These are phyloP conservation scores for Suhomyces emberorum DNA, from an alignment of 805 yeast genomes.

Conservation along the genomic window DNA sequence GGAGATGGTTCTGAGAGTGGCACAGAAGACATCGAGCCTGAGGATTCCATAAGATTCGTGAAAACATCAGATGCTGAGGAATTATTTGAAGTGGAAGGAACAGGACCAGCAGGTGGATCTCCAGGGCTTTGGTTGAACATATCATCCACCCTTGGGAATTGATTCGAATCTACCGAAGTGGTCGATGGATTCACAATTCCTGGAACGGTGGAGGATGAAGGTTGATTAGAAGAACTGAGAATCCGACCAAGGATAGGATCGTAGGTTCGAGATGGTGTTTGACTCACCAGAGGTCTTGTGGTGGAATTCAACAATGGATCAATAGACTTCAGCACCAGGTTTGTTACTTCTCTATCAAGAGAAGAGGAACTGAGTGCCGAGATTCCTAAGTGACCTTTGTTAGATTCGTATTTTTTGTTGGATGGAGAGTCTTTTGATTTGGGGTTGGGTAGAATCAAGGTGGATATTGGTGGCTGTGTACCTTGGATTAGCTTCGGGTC, in stretches of 20 bases:
- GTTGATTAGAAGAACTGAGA: too few species aligned
- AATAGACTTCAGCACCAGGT: too few species aligned
- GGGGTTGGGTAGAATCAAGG: too few species aligned
- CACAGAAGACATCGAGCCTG: slow-evolving; percentile 3
- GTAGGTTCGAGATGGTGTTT: too few species aligned
- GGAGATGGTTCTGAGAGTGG: slow-evolving; percentile 3
- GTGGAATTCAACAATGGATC: too few species aligned
- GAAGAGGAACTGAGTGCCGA: background rate
- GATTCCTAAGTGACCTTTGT: too few species aligned
- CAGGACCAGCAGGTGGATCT: background rate
- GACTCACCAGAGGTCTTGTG: too few species aligned
- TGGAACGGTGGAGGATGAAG: background rate
- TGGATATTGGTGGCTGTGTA: background rate
- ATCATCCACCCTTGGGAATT: slow-evolving; percentile 1
- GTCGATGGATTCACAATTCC: background rate
- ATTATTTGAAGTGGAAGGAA: slow-evolving; percentile 1
- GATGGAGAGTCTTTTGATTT: background rate
- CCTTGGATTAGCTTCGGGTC: too few species aligned
- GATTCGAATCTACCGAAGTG: background rate
- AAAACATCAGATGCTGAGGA: slow-evolving; percentile 10
- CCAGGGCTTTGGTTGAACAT: slow-evolving; percentile 3
- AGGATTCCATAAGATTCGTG: slow-evolving; percentile 7
- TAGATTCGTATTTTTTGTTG: too few species aligned
- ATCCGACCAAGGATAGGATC: too few species aligned
- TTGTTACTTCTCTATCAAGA: too few species aligned